Percentiles rank a stretch among this genome's conserved stretches.
Conservation (phyloP, 2,329 filamentous ascomycete species). For the Chaetoscypha palmicola region DNA sequence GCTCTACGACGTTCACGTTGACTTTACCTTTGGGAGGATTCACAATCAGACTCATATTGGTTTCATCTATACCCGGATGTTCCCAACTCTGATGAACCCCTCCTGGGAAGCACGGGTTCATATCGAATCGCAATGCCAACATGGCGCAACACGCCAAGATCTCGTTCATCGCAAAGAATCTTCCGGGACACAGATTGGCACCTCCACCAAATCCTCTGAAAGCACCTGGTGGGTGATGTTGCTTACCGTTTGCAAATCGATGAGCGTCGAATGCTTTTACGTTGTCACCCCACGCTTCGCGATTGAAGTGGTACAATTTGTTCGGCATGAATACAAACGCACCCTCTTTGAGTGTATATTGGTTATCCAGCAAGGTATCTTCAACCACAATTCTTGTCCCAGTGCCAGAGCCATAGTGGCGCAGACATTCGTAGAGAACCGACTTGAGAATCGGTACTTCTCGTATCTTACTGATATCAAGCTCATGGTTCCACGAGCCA, state of each 20-base stretch:
- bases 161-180: neutral
- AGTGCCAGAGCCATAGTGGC: neutral
- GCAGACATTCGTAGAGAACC: neutral
- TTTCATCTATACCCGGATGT: neutral
- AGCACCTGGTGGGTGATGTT: neutral
- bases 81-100: neutral
- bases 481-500: no score
- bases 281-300: neutral
- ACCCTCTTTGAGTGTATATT: neutral
- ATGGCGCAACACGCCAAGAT: neutral
- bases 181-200: constrained; percentile 2
- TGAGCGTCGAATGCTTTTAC: neutral
- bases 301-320: neutral
- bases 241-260: neutral
- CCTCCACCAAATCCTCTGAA: constrained; percentile 6
- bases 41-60: neutral
- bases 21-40: neutral
- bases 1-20: neutral
- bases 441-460: neutral
- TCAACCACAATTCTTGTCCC: neutral
- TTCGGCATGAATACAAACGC: constrained; percentile 1
- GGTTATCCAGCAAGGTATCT: neutral
- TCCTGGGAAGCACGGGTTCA: no score
- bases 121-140: neutral
- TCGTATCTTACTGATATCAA: neutral